These are phyloP conservation scores for Ophiognomonia clavigignenti-juglandacearum DNA, from an alignment of 2,329 filamentous ascomycete genomes.

Conservation along the genomic window DNA sequence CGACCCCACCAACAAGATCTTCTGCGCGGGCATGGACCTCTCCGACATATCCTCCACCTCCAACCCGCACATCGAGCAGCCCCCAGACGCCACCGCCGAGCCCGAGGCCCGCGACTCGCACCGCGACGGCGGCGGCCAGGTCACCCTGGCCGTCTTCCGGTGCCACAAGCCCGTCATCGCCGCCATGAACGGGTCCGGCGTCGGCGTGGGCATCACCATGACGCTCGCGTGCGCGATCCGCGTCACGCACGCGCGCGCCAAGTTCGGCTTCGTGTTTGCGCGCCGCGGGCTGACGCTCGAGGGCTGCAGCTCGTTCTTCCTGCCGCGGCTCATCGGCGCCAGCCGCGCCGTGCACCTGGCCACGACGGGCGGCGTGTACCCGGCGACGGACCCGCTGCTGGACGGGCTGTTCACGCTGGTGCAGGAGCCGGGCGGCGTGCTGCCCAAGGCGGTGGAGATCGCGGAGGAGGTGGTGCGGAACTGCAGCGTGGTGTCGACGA, in stretches of 20 bases:
- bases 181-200: slow-evolving; percentile 55
- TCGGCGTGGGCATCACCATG: slow-evolving; percentile 59
- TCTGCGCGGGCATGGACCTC: slow-evolving; percentile 57
- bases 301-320: slow-evolving; percentile 65
- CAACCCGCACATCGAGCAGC: slow-evolving; percentile 21
- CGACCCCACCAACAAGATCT: slow-evolving; percentile 43
- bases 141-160: slow-evolving; percentile 49
- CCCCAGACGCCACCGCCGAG: slow-evolving; percentile 21
- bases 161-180: slow-evolving; percentile 56
- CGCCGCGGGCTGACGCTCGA: slow-evolving; percentile 69
- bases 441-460: slow-evolving; percentile 60
- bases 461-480: slow-evolving; percentile 64
- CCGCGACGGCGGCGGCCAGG: slow-evolving; percentile 48
- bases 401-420: slow-evolving; percentile 60
- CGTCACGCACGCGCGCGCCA: slow-evolving; percentile 51
- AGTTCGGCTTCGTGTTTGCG: slow-evolving; percentile 71
- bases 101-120: slow-evolving; percentile 26
- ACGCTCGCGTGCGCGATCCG: slow-evolving; percentile 50
- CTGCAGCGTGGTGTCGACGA: slow-evolving; percentile 58
- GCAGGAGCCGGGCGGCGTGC: slow-evolving; percentile 49
- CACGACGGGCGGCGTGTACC: slow-evolving; percentile 62
- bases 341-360: slow-evolving; percentile 59
- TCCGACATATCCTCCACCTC: slow-evolving; percentile 26
- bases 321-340: slow-evolving; percentile 64
- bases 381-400: slow-evolving; percentile 44